Conservation (phyloP, 192 early-diverging fungal genomes). For the Pilobolus umbonatus region DNA sequence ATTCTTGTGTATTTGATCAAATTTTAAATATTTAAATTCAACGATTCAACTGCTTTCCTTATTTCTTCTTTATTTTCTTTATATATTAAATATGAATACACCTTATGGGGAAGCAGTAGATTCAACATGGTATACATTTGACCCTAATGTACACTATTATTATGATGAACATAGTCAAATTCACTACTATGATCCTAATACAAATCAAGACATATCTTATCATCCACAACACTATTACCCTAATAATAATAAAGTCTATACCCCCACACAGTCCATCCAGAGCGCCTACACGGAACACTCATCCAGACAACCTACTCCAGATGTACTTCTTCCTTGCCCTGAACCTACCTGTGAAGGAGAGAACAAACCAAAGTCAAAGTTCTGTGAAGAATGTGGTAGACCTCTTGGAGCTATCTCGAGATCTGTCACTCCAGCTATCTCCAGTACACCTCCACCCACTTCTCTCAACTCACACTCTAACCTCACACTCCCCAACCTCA, state of each 20-base stretch:
- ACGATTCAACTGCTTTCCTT: background rate
- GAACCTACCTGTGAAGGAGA: slow-evolving; percentile 39
- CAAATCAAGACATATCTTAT: slow-evolving; percentile 22
- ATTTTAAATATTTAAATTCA: too few relatives aligned
- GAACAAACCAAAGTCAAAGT: slow-evolving; percentile 45
- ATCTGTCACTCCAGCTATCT: slow-evolving; percentile 30
- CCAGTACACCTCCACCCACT: slow-evolving; percentile 2
- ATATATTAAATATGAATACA: slow-evolving; percentile 4
- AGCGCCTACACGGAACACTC: background rate
- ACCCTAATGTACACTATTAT: slow-evolving; percentile 32
- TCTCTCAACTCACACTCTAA: background rate
- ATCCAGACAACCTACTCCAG: slow-evolving; percentile 13
- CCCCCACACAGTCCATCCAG: background rate
- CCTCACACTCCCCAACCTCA: background rate
- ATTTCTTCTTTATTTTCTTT: background rate
- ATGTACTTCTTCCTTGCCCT: slow-evolving; percentile 26
- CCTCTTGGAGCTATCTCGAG: slow-evolving; percentile 30
- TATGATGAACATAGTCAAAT: slow-evolving; percentile 29
- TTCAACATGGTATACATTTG: slow-evolving; percentile 22
- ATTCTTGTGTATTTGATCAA: too few relatives aligned
- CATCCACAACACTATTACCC: slow-evolving; percentile 7
- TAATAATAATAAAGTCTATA: background rate
- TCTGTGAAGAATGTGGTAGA: slow-evolving; percentile 51
- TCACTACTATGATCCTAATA: slow-evolving; percentile 33
- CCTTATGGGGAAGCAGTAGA: slow-evolving; percentile 11